phyloP scores from a whole-genome alignment of 306 rosid genomes.

The Cotoneaster glaucophyllus region DNA sequence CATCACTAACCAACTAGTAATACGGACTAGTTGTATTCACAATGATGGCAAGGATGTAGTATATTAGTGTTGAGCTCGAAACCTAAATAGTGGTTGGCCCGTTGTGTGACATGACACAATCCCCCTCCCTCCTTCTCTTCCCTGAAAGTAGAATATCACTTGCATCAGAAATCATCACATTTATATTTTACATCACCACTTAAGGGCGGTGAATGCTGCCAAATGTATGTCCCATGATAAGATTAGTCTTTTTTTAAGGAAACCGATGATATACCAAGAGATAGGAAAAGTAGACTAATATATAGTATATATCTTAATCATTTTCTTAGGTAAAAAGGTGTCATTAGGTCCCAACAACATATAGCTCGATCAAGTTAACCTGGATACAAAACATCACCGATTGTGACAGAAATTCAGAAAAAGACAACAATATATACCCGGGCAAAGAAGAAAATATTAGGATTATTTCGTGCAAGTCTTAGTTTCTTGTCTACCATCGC shows the following conservation, averaged over 20 bases:
- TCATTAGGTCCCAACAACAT: background rate
- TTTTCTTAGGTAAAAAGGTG: background rate
- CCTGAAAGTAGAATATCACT: no score
- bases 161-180: no score
- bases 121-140: no score
- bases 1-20: no score
- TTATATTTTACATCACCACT: background rate
- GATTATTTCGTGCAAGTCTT: conserved; percentile 11
- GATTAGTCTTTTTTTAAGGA: no score
- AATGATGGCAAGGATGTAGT: no score
- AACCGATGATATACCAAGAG: background rate
- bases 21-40: no score
- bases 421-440: background rate
- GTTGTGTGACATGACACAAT: no score
- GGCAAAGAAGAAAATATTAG: background rate
- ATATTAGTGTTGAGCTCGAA: no score
- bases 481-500: conserved; percentile 4
- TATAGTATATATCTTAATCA: background rate
- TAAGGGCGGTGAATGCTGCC: background rate
- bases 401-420: background rate
- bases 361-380: background rate
- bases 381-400: background rate
- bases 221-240: background rate
- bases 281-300: background rate
- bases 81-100: no score